Evolutionary conservation across 768 basidiomycete species (phyloP), one percentile per base, ranked within the genome.

Genomic region (Solioccasus polychromus): DNA sequence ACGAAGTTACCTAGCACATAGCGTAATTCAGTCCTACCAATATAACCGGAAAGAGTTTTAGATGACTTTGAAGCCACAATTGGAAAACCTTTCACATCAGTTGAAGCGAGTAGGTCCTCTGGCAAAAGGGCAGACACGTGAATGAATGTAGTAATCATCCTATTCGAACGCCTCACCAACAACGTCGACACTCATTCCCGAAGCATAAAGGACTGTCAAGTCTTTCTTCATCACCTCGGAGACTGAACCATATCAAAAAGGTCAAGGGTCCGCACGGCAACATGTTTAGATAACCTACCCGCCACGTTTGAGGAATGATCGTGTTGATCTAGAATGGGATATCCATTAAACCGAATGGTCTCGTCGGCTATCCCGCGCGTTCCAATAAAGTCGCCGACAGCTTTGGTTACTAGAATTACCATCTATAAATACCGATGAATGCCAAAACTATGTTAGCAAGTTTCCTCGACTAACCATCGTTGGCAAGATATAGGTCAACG

Each of bases 261-360:
- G 19, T 37, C 20, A 41, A 30, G 20, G 37, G 40, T 40, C 35
- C 42, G 42, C 19, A 45, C 57, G 29, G 26, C 29, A 36, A 26
- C 37, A 35, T 23, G 11, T 10, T 15, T 12, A 34, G 29, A 39
- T 40, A 25, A 65, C 82, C 43, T 56, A 96, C 95, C 91, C 39
- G 91, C 80, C 35, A 92, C 88, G 61, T 95, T 85, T 59, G 89
- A 94, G 0, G 89, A 84, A 57, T 91, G 85, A 61, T 96, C 92
- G 49, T 96, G 91, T 60, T 94, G 94, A 68, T 97, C 95, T 48
- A 99, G 71, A 74, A 94, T 93, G 0, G 96, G 96, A 69, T 87
- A 98, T 8, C 94, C 95, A 61, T 96, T 98, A 70, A 99, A 95
- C 15, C 83, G 79, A 58, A 99, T 99, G 79, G 87, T 91, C 59